Conservation (phyloP, 345 rosid genomes). For the Gossypium arboreum region DNA sequence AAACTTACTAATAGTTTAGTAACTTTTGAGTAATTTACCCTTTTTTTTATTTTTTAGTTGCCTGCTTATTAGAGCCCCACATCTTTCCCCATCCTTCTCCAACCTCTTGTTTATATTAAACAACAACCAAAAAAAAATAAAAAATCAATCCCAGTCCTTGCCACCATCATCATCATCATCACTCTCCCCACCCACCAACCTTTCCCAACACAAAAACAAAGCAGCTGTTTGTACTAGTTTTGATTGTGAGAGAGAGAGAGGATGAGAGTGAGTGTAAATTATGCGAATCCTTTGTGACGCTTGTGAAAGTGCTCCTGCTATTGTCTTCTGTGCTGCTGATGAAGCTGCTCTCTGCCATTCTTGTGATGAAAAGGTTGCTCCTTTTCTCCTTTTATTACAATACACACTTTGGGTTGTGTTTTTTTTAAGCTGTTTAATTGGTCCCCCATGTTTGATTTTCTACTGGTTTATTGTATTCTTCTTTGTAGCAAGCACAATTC, state of each 20-base stretch:
- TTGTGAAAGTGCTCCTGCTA: constrained; percentile 41
- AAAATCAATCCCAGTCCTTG: not conserved
- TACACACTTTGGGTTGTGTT: not conserved
- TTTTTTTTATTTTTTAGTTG: not conserved
- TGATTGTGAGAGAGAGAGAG: not conserved
- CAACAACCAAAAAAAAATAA: too few species aligned
- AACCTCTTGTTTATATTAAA: not conserved
- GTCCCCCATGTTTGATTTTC: not conserved
- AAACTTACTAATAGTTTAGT: too few species aligned
- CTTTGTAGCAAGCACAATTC: not conserved
- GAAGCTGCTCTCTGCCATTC: constrained; percentile 86
- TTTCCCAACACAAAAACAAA: not conserved
- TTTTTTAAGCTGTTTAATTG: not conserved
- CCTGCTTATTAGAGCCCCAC: constrained; percentile 5
- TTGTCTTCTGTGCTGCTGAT: constrained; percentile 82
- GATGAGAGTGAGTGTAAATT: not conserved
- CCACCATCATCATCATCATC: not conserved
- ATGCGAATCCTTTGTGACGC: constrained; percentile 2
- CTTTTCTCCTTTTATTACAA: not conserved
- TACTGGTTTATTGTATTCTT: not conserved
- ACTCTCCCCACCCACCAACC: not conserved
- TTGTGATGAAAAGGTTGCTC: constrained; percentile 27
- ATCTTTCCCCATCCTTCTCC: not conserved
- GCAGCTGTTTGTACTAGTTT: not conserved
- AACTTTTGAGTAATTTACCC: not conserved